Evolutionary conservation across 257 asterid genomes (phyloP).

Genomic region (Rehmannia glutinosa): DNA sequence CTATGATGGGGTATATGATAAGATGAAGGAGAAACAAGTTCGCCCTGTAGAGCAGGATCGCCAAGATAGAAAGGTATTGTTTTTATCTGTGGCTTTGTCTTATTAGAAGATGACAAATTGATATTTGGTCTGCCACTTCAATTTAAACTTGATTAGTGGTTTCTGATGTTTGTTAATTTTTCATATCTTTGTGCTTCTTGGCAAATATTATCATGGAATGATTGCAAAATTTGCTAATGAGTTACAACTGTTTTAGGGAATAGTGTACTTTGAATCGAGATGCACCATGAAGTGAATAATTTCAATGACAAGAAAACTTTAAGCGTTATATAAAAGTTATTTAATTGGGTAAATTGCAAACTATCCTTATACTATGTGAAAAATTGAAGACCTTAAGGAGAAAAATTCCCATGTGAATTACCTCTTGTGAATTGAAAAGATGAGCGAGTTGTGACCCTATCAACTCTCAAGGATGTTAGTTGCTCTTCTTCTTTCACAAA

Average conservation of each 20-base stretch:
- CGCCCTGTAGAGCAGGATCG: constrained; percentile 43
- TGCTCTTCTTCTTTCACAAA: background rate
- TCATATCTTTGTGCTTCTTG: background rate
- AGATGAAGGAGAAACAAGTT: constrained; percentile 73
- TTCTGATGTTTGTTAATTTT: background rate
- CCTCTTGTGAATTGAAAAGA: background rate
- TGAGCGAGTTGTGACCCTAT: background rate
- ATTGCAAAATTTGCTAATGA: background rate
- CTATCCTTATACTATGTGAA: background rate
- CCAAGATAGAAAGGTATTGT: constrained; percentile 63
- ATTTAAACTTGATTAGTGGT: background rate
- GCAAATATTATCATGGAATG: background rate
- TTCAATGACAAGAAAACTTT: background rate
- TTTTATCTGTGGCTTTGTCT: background rate
- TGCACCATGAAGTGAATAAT: background rate
- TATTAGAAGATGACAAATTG: background rate
- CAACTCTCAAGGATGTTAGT: background rate
- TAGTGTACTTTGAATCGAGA: background rate
- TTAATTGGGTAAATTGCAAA: background rate
- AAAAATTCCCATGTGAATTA: background rate
- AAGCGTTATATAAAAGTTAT: background rate
- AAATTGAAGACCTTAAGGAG: background rate
- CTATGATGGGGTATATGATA: constrained; percentile 83
- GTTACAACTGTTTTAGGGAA: background rate
- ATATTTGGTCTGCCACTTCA: background rate